Base-by-base conservation (phyloP, 164 flowering plant species). In the Chimonanthus salicifolius region DNA sequence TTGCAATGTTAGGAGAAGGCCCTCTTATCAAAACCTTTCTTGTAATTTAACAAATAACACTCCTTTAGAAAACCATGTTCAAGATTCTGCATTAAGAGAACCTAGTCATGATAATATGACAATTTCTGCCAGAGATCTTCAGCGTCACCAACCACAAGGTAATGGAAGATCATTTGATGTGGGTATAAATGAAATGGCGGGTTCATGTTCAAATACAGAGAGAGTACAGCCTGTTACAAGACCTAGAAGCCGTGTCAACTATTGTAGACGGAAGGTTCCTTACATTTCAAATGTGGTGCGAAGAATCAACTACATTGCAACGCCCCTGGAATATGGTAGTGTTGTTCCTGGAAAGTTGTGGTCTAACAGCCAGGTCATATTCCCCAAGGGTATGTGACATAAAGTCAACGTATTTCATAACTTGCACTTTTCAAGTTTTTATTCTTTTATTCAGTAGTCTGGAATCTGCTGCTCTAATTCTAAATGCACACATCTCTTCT, bases 261-360 rank as follows among this genome's bases (percentile, higher is more conserved):
- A 71, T 71, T 76, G 72, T 71, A 88, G 86, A 68, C 97, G 86
- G 78, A 90, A 90, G 79, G 97, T 97, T 77, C 98, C 97, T 78
- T 94, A 97, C 44, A 89, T 93, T 76, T 97, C 98, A 50, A 96
- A 90, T 80, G 89, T 92, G 47, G 91, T 92, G 71, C 80, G 98
- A 67, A 82, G 92, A 80, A 86, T 92, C 74, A 92, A 83, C 70
- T 85, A 88, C 86, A 85, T 76, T 74, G 90, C 89, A 62, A 98
- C 94, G 84, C 92, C 87, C 77, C 71, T 96, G 78, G 92, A 91
- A 64, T 85, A 69, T 82, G 99, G 99, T 58, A 76, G 74, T 50
- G 90, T 91, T 74, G 72, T 77, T 20, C 77, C 89, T 75, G 97
- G 92, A 72, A 89, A 84, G 78, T 80, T 76, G 64, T 96, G 99